Evolutionary conservation across 2,329 filamentous ascomycete species (phyloP).

Genomic region (Cyphellophora attinorum): DNA sequence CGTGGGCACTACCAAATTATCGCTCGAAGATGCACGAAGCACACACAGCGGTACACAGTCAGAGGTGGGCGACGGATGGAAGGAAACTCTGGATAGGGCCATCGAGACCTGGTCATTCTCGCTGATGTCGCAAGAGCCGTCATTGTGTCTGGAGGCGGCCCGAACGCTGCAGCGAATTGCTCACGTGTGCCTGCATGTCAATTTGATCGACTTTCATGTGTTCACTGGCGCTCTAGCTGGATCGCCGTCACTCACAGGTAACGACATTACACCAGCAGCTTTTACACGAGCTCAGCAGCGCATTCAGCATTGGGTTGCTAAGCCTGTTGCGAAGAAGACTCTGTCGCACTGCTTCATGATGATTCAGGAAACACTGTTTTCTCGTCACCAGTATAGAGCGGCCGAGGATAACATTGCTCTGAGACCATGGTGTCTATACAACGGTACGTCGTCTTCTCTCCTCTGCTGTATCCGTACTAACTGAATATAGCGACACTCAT

Average conservation of each 20-base stretch:
- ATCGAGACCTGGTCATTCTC: conserved; percentile 22
- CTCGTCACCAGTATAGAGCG: conserved; percentile 16
- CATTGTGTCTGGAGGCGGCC: conserved; percentile 18
- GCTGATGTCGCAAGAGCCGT: conserved; percentile 18
- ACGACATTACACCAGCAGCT: conserved; percentile 13
- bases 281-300: conserved; percentile 13
- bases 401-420: conserved; percentile 19
- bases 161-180: conserved; percentile 19
- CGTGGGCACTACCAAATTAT: conserved; percentile 10
- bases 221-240: conserved; percentile 12
- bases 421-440: conserved; percentile 20
- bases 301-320: conserved; percentile 17
- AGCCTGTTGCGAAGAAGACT: conserved; percentile 15
- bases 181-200: conserved; percentile 19
- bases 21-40: conserved; percentile 1
- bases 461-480: not conserved
- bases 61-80: conserved; percentile 17
- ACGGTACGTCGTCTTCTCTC: conserved; percentile 4
- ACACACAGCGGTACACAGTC: conserved; percentile 3
- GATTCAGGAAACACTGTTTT: conserved; percentile 20
- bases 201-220: conserved; percentile 22
- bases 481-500: conserved; percentile 18
- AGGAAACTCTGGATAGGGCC: conserved; percentile 19
- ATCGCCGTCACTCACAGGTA: conserved; percentile 19
- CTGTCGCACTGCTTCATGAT: conserved; percentile 19